Base-by-base conservation (phyloP, 2,329 filamentous ascomycete species). In the Cytospora schulzeri region DNA sequence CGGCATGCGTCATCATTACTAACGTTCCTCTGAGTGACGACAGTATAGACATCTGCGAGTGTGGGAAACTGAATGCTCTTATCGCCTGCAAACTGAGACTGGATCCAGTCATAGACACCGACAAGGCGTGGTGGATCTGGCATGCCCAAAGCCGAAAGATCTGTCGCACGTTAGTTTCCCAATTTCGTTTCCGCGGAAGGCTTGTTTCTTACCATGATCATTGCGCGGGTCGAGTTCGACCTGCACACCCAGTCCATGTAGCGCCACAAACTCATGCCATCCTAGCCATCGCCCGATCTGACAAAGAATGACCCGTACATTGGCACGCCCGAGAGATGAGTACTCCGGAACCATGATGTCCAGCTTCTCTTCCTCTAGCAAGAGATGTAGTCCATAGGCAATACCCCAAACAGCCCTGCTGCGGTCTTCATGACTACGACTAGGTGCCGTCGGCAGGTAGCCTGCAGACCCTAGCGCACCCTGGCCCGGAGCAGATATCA, bases 331-430 rank as follows among this genome's bases (percentile, higher is more conserved):
- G 0, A 79, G 77, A 4, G 80, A 79, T 2, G 71, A 68, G 48
- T 78, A 77, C 58, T 83, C 80, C 0, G 80, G 77, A 0, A 76
- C 76, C 67, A 82, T 80, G 5, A 88, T 84, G 66, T 91, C 87
- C 1, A 99, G 83, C 73, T 96, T 98, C 67, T 91, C 84, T 74
- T 99, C 95, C 74, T 99, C 94, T 0, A 91, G 84, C n/a, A 96
- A 80, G 3, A 98, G 81, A 77, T 99, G 95, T 15, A 99, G 80
- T 0, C 86, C 90, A 68, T 96, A 80, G 45, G 94, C 84, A 59
- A 91, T 82, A 71, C 91, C 85, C 73, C 89, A 79, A 38, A 90
- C 82, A 62, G 87, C 77, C 71, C 82, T 88, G 63, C 84, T 81
- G 52, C 87, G 84, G 57, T 82, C 81, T 63, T 86, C 85, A 45